Evolutionary conservation across 148 eudicot species (phyloP).

Genomic region (Euryodendron excelsum): DNA sequence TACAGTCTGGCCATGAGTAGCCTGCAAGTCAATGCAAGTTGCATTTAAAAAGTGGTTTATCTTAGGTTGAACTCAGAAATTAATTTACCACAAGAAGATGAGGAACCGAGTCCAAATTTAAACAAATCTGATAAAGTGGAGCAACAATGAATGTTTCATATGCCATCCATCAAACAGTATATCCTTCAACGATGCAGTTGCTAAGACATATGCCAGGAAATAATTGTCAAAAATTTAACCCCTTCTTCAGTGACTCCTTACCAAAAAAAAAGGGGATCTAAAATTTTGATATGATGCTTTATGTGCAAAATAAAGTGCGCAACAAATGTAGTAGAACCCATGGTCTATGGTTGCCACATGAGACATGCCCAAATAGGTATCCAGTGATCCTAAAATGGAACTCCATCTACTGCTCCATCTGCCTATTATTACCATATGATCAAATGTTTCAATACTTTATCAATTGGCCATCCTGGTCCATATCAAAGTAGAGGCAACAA

Average conservation of each 20-base stretch:
- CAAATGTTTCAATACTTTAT: not conserved
- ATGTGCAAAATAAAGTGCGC: not conserved
- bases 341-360: not conserved
- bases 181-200: not conserved
- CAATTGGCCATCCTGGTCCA: not conserved
- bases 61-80: not conserved
- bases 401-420: not conserved
- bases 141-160: too few relatives aligned
- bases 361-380: not conserved
- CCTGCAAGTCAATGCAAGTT: not conserved
- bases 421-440: not conserved
- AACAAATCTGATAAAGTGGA: too few relatives aligned
- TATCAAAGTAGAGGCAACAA: not conserved
- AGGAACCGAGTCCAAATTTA: not conserved
- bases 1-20: not conserved
- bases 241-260: not conserved
- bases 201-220: not conserved
- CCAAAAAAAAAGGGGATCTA: not conserved
- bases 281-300: not conserved
- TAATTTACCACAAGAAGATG: not conserved
- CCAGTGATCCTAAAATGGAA: not conserved
- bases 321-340: too few relatives aligned
- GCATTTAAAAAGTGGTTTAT: not conserved
- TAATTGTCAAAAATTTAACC: not conserved
- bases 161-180: not conserved